phyloP scores from a whole-genome alignment of 2,329 filamentous ascomycete genomes.

The Colletotrichum chlorophyti region DNA sequence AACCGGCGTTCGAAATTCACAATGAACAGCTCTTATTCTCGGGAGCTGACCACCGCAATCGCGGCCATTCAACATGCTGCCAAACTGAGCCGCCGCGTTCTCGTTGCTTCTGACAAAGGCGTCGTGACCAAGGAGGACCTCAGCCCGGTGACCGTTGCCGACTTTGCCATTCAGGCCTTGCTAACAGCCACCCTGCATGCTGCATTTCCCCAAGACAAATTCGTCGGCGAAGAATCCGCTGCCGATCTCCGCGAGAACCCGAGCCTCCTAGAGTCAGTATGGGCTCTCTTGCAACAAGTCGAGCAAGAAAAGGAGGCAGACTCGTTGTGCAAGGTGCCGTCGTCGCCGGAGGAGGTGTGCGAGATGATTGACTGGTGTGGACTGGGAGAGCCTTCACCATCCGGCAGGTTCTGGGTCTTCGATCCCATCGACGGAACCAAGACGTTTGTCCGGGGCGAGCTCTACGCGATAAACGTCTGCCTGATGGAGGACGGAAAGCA shows the following conservation, averaged over 20 bases:
- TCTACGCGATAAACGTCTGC: constrained; percentile 65
- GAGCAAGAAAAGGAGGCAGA: constrained; percentile 36
- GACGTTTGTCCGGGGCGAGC: constrained; percentile 59
- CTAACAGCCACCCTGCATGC: constrained; percentile 56
- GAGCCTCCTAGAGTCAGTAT: constrained; percentile 53
- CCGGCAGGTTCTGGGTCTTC: constrained; percentile 61
- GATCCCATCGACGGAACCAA: constrained; percentile 68
- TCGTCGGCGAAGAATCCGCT: constrained; percentile 64
- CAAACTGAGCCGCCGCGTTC: constrained; percentile 55
- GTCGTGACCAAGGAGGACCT: constrained; percentile 60
- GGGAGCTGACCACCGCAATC: constrained; percentile 51
- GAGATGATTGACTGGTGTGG: constrained; percentile 61
- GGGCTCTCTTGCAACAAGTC: constrained; percentile 47
- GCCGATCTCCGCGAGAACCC: constrained; percentile 51
- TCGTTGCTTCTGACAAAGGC: constrained; percentile 55
- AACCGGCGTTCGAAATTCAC: not conserved
- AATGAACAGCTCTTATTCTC: constrained; percentile 51
- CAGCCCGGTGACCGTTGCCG: constrained; percentile 64
- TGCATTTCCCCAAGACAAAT: constrained; percentile 57
- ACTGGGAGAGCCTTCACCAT: constrained; percentile 39
- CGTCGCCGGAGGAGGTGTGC: constrained; percentile 53
- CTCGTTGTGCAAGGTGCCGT: constrained; percentile 41
- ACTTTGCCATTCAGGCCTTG: constrained; percentile 65
- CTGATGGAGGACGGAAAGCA: constrained; percentile 58
- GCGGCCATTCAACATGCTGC: constrained; percentile 52